Evolutionary conservation across 306 rosid species (phyloP).

Genomic region (Nissolia schottii): DNA sequence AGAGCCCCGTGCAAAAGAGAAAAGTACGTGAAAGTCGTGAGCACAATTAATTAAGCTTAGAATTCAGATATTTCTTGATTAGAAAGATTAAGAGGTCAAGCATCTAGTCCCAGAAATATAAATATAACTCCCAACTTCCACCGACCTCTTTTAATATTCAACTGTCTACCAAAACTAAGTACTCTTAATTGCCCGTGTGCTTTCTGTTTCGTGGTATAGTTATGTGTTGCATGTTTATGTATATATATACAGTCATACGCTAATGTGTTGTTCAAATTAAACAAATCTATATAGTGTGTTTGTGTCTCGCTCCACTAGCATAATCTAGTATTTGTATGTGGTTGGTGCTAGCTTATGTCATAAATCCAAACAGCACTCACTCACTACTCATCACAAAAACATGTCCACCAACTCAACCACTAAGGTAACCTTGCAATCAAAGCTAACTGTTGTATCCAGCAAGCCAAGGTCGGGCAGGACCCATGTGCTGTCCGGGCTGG

Average conservation of each 20-base stretch:
- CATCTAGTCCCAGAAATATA: neutral
- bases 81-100: no score
- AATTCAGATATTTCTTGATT: no score
- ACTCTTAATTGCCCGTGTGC: neutral
- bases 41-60: neutral
- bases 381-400: no score
- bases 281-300: no score
- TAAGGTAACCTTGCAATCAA: slow-evolving; percentile 37
- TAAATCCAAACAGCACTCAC: neutral
- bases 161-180: neutral
- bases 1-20: neutral
- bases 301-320: no score
- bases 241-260: neutral
- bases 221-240: no score
- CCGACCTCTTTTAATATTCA: neutral
- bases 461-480: slow-evolving; percentile 30
- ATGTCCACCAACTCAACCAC: neutral
- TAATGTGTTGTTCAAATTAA: neutral
- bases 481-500: slow-evolving; percentile 35
- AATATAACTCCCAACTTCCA: neutral
- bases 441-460: slow-evolving; percentile 60
- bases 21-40: neutral
- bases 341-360: no score
- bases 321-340: no score
- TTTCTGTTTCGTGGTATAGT: neutral